These are phyloP conservation scores for Peronosclerospora sorghi DNA, from an alignment of 352 stramenopile genomes.

Conservation along the genomic window DNA sequence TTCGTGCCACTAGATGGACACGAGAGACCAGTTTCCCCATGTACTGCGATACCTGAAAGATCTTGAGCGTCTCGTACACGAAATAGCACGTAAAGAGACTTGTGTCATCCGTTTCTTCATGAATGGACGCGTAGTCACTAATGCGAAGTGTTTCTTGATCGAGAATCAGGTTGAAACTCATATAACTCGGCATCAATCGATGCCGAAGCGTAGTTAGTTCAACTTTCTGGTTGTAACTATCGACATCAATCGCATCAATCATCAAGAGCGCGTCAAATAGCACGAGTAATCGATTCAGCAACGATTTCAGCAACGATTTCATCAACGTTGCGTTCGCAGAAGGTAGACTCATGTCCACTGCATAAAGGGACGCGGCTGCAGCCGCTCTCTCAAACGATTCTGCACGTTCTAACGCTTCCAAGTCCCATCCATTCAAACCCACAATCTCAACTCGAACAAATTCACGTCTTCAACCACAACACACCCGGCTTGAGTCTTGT, in stretches of 20 bases:
- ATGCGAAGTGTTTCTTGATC: slow-evolving; percentile 50
- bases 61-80: slow-evolving; percentile 55
- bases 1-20: slow-evolving; percentile 57
- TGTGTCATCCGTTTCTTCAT: slow-evolving; percentile 6
- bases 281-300: slow-evolving; percentile 70
- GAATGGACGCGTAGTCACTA: slow-evolving; percentile 30
- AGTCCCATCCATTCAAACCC: slow-evolving; percentile 70
- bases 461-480: too few species aligned
- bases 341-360: slow-evolving; percentile 48
- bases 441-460: too few species aligned
- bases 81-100: slow-evolving; percentile 61
- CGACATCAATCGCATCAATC: slow-evolving; percentile 82
- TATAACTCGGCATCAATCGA: slow-evolving; percentile 61
- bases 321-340: slow-evolving; percentile 41
- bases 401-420: slow-evolving; percentile 49
- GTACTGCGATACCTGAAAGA: slow-evolving; percentile 85
- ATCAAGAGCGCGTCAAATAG: slow-evolving; percentile 76
- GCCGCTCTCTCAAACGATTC: slow-evolving; percentile 52
- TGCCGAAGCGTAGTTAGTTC: slow-evolving; percentile 32
- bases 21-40: slow-evolving; percentile 71
- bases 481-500: too few species aligned
- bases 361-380: slow-evolving; percentile 39
- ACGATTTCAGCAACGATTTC: too few species aligned
- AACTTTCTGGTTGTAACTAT: slow-evolving; percentile 68
- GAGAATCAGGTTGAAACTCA: slow-evolving; percentile 56